A percentile compares a stretch with the other conserved stretches of the same genome.
phyloP scores from a whole-genome alignment of 1,284 basidiomycete genomes.

The Fomes fomentarius region DNA sequence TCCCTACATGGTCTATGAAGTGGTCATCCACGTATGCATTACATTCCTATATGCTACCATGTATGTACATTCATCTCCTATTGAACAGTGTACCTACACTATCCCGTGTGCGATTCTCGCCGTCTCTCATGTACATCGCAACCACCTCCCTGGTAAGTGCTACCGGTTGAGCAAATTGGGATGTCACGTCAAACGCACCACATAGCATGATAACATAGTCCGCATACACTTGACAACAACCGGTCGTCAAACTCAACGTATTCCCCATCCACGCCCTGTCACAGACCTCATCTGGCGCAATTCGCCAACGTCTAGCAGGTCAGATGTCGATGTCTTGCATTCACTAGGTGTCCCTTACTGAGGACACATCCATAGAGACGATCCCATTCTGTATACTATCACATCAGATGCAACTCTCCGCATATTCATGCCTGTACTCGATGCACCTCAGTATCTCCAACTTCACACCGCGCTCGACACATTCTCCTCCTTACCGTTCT shows the following conservation, averaged over 20 bases:
- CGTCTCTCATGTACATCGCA: constrained; percentile 76
- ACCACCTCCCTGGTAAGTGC: constrained; percentile 57
- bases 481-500: constrained; percentile 54
- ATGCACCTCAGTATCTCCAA: constrained; percentile 84
- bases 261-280: constrained; percentile 70
- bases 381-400: constrained; percentile 76
- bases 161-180: background rate
- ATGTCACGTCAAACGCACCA: constrained; percentile 11
- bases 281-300: constrained; percentile 70
- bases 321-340: constrained; percentile 27
- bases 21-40: constrained; percentile 64
- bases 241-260: constrained; percentile 63
- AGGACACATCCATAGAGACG: constrained; percentile 56
- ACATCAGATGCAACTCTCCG: constrained; percentile 78
- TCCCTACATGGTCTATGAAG: constrained; percentile 78
- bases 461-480: constrained; percentile 78
- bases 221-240: constrained; percentile 74
- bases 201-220: constrained; percentile 59
- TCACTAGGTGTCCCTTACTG: background rate
- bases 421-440: constrained; percentile 86
- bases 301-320: constrained; percentile 69
- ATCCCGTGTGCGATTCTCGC: constrained; percentile 62
- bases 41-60: constrained; percentile 1
- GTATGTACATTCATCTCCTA: constrained; percentile 19
- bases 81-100: constrained; percentile 49